These are phyloP conservation scores for Leptographium flavum DNA, from an alignment of 2,329 filamentous ascomycete genomes.

Conservation along the genomic window DNA sequence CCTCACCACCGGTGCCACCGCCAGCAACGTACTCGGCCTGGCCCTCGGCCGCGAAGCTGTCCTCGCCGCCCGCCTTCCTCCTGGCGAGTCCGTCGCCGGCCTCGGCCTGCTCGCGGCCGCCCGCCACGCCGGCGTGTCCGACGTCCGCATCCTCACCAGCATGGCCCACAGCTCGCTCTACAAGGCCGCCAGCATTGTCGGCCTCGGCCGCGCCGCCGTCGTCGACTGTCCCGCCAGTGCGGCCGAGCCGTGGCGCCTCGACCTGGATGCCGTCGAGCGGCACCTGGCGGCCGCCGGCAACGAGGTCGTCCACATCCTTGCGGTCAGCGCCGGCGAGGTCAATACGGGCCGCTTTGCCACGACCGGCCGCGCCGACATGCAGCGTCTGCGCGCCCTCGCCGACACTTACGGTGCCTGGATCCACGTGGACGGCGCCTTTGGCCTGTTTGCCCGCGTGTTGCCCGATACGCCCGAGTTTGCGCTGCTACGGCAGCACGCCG, in stretches of 20 bases:
- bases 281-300: conserved; percentile 32
- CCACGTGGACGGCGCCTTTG: conserved; percentile 85
- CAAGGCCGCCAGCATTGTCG: conserved; percentile 73
- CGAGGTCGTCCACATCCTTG: conserved; percentile 57
- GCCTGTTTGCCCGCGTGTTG: conserved; percentile 61
- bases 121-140: conserved; percentile 43
- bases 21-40: conserved; percentile 69
- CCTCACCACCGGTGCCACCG: conserved; percentile 51
- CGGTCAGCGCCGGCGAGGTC: conserved; percentile 75
- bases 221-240: conserved; percentile 39
- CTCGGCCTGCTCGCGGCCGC: conserved; percentile 57
- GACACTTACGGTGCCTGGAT: conserved; percentile 69
- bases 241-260: conserved; percentile 52
- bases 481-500: conserved; percentile 30
- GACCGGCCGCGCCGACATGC: conserved; percentile 40
- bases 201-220: conserved; percentile 58
- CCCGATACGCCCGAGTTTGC: conserved; percentile 41
- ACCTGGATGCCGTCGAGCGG: conserved; percentile 49
- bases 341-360: conserved; percentile 77
- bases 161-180: conserved; percentile 70
- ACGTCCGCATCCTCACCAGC: conserved; percentile 67
- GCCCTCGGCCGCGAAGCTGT: conserved; percentile 50
- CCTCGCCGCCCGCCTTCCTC: conserved; percentile 24
- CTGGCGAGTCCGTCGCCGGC: conserved; percentile 13
- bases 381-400: conserved; percentile 51